Base-by-base conservation (phyloP, 139 green algal genomes). In the Trebouxia sp. region DNA sequence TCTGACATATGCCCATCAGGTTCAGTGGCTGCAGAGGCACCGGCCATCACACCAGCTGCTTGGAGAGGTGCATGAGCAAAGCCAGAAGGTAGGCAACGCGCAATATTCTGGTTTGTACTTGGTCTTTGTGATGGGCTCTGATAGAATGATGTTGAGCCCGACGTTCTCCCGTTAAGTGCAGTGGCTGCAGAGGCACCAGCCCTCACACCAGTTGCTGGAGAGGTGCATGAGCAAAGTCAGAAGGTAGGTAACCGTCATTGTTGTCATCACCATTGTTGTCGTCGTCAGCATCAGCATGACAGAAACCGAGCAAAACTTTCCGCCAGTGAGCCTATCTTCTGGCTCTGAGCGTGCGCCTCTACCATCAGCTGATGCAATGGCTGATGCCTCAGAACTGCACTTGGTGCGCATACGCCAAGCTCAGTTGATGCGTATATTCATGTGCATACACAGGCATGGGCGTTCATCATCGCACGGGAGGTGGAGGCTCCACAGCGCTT, bases 401-500 rank as follows among this genome's bases (percentile, higher is more conserved):
- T n/a, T n/a, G n/a, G n/a, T n/a, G n/a, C n/a, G n/a, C n/a, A n/a
- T n/a, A n/a, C n/a, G n/a, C n/a, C n/a, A n/a, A n/a, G n/a, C n/a
- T n/a, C n/a, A n/a, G n/a, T n/a, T n/a, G n/a, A n/a, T n/a, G n/a
- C n/a, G n/a, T n/a, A n/a, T n/a, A n/a, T n/a, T n/a, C n/a, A 30
- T 24, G 56, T 67, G 58, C 41, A 26, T 38, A 62, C 42, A 1
- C 51, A 80, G 35, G 90, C 94, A 35, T 91, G 86, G 81, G 69
- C 85, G 17, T 97, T 93, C 82, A 93, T 97, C 38, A 81, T 95
- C 7, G 90, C 94, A 76, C 80, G 91, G 6, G 92, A 96, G 78
- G 88, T 96, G 5, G 93, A 97, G 83, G 85, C 91, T 14, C 93
- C 93, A 5, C 89, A 94, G 65, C 87, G 91, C 32, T 94, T 94